Conservation (phyloP, 2,329 filamentous ascomycete species). For the Cladophialophora psammophila region DNA sequence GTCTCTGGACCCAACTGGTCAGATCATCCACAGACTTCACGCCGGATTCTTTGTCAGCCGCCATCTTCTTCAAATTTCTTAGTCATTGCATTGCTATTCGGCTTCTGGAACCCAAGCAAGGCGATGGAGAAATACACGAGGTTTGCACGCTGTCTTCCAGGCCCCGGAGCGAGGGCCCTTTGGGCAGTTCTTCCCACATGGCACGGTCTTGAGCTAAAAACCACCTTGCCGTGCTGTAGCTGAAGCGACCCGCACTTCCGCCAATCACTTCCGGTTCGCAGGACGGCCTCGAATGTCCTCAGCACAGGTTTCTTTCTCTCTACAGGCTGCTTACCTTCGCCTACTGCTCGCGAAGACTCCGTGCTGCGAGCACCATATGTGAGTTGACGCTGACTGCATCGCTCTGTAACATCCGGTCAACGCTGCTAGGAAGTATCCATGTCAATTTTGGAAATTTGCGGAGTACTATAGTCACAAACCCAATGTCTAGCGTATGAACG, state of each 20-base stretch:
- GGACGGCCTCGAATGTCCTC: neutral
- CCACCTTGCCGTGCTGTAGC: neutral
- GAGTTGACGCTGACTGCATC: conserved; percentile 16
- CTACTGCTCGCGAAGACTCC: neutral
- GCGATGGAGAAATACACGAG: neutral
- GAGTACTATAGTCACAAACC: neutral
- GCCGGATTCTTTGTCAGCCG: conserved; percentile 26
- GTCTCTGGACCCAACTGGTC: neutral
- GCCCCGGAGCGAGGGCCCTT: conserved; percentile 3
- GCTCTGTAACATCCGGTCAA: conserved; percentile 7
- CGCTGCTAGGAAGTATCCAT: conserved; percentile 11
- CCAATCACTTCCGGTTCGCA: neutral
- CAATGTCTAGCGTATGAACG: neutral
- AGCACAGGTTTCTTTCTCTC: neutral
- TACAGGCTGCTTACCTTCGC: neutral
- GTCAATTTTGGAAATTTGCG: neutral
- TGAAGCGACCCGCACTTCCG: conserved; percentile 7
- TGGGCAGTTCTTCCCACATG: conserved; percentile 13
- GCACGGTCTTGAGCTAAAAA: neutral
- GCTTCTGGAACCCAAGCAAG: neutral
- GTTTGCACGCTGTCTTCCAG: neutral
- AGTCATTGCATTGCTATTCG: conserved; percentile 18
- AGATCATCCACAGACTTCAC: neutral
- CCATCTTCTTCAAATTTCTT: conserved; percentile 9
- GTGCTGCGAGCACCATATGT: neutral